Percentiles rank a stretch among this genome's conserved stretches.
Conservation (phyloP, 2,329 filamentous ascomycete species). For the Stagonosporopsis rhizophila region DNA sequence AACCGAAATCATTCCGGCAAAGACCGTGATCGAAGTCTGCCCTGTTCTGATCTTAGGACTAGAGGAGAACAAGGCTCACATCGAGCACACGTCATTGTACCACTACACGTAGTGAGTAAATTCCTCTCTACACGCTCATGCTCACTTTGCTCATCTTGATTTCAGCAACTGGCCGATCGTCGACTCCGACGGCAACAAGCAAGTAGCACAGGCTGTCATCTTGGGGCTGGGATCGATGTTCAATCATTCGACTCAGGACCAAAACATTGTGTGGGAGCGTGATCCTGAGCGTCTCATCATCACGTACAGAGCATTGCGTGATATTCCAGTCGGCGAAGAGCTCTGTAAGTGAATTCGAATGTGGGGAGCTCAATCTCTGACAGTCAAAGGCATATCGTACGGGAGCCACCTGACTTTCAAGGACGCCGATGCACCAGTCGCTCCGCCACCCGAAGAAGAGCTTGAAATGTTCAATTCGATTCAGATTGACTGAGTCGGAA, state of each 20-base stretch:
- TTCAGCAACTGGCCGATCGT: slow-evolving; percentile 54
- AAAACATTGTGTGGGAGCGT: slow-evolving; percentile 64
- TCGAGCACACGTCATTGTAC: slow-evolving; percentile 59
- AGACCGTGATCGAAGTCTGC: slow-evolving; percentile 60
- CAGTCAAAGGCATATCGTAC: slow-evolving; percentile 54
- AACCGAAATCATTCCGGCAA: slow-evolving; percentile 53
- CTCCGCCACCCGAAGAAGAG: slow-evolving; percentile 44
- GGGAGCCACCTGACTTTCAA: slow-evolving; percentile 57
- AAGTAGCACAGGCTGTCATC: slow-evolving; percentile 59
- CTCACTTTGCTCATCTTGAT: not conserved
- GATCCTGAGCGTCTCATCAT: slow-evolving; percentile 56
- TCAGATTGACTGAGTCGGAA: slow-evolving; percentile 42
- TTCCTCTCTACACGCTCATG: not conserved
- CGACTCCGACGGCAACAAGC: slow-evolving; percentile 33
- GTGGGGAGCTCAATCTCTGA: slow-evolving; percentile 14
- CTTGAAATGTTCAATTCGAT: slow-evolving; percentile 52
- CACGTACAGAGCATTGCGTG: slow-evolving; percentile 58
- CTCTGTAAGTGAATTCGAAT: slow-evolving; percentile 52
- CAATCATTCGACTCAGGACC: slow-evolving; percentile 60
- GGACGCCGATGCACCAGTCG: slow-evolving; percentile 47
- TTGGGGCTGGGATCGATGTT: slow-evolving; percentile 66
- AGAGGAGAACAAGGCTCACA: slow-evolving; percentile 57
- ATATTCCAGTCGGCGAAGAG: slow-evolving; percentile 62
- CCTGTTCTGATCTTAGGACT: slow-evolving; percentile 60
- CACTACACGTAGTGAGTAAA: slow-evolving; percentile 63